Evolutionary conservation across 1,284 basidiomycete genomes (phyloP), one percentile per base, ranked within the genome.

Genomic region (Ceratobasidium theobromae): DNA sequence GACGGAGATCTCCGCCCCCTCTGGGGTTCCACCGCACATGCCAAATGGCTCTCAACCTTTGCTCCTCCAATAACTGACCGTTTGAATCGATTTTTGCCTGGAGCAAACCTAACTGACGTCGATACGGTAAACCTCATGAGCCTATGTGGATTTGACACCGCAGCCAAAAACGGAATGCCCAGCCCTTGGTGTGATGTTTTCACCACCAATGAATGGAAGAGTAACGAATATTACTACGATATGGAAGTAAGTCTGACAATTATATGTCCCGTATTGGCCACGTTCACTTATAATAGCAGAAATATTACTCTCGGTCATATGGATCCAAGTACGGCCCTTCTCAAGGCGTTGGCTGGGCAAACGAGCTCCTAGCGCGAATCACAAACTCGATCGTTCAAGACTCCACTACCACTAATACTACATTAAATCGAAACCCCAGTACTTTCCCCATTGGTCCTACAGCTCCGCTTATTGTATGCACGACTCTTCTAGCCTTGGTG

Each of bases 111-210:
- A 23, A 80, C 78, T 0, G 73, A 80, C 38, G 69, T 72, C 1
- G 89, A 95, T 71, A 77, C 85, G 0, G 77, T 82, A 52, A 82
- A 79, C 69, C 75, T 95, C 35, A 85, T 91, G 72, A 81, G 84
- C 2, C 79, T 95, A 51, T 95, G 93, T 74, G 81, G 89, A 0
- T 93, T 92, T 73, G 88, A 92, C 67, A 86, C 84, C 4, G 80
- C 76, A 23, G 82, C 80, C 1, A 57, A 64, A 14, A 78, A 79
- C 5, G 78, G 80, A 70, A 72, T 68, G 0, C 76, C 81, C 53
- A 90, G 88, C 71, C 81, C 81, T 0, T 93, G 89, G 79, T 95
- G 93, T 74, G 73, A 73, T 2, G 69, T 93, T 5, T 93, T 94
- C 73, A 75, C 75, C 0, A 60, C 73, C 9, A 73, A 79, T 0